Base-by-base conservation (phyloP, 345 rosid genomes). In the Hypericum androsaemum region DNA sequence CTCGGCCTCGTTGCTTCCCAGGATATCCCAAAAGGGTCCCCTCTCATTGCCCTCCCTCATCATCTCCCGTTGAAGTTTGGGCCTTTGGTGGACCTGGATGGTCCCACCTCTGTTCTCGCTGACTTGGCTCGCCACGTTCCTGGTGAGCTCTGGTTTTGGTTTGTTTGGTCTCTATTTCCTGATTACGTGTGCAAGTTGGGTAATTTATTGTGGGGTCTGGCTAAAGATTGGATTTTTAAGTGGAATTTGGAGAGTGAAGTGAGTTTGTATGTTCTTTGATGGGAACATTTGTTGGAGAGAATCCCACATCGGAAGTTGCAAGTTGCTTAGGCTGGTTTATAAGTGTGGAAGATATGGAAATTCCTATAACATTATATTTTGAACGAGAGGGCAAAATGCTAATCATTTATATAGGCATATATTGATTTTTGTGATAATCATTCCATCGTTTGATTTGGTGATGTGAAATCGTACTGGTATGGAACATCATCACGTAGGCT, bases 21-120 rank as follows among this genome's bases (percentile, higher is more conserved):
- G 14, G 66, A 38, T 47, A 82, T 90, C 58, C 78, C 84, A 12
- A 55, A 68, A 66, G 95, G 92, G 40, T 77, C 96, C 36, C 76
- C 77, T 52, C 77, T 90, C n/a, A 82, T 84, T 50, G 48, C 77
- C 39, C 77, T 90, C 37, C 95, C 96, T 53, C 73, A 68, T 66
- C 81, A 81, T 57, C 2, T 84, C 15, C 95, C 95, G 7, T 66
- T 90, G 69, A 81, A 77, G 60, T 84, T 79, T 52, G 71, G 47
- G 11, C 45, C 60, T 39, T 6, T 37, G 48, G 53, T 64, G 13
- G 74, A 74, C 22, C 56, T 10, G 36, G 70, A 74, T 45, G 62
- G 48, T 10, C 60, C 71, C 46, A 58, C 66, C n/a, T 62, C 86
- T 48, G 72, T 71, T 49, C 66, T 82, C 41, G 60, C 71, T 59